Evolutionary conservation across 176 grass and related monocot genomes (phyloP).

Genomic region (Musa troglodytarum): DNA sequence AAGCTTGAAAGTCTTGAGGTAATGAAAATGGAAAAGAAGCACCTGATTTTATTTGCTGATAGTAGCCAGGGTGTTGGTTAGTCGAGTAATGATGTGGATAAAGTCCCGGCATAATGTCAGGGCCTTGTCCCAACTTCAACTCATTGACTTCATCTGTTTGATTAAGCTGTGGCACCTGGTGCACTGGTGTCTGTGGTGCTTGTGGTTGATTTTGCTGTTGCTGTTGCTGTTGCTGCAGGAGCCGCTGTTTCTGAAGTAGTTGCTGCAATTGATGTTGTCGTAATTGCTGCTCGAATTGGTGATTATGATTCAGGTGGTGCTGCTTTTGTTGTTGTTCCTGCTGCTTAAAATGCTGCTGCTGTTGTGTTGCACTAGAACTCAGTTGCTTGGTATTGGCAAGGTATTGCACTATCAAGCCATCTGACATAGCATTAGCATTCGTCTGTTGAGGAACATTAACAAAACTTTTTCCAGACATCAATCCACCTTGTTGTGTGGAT

Average conservation of each 20-base stretch:
- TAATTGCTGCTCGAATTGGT: conserved; percentile 48
- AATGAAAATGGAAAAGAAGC: conserved; percentile 71
- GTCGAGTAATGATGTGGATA: conserved; percentile 56
- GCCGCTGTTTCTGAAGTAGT: conserved; percentile 39
- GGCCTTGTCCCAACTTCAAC: conserved; percentile 60
- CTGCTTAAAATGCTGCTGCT: conserved; percentile 26
- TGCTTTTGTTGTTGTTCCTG: conserved; percentile 23
- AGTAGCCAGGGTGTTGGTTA: conserved; percentile 36
- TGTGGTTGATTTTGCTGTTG: conserved; percentile 46
- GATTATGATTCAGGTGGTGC: conserved; percentile 52
- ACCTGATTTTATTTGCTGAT: conserved; percentile 57
- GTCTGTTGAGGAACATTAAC: conserved; percentile 38
- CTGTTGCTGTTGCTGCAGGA: conserved; percentile 37
- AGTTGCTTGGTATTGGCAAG: conserved; percentile 50
- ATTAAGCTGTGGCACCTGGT: conserved; percentile 50
- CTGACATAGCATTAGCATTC: conserved; percentile 45
- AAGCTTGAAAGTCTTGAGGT: conserved; percentile 84
- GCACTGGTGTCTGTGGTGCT: conserved; percentile 25
- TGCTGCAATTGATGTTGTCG: conserved; percentile 24
- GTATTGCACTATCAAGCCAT: conserved; percentile 45
- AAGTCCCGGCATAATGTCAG: conserved; percentile 57
- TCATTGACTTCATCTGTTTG: conserved; percentile 55
- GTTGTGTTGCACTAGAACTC: conserved; percentile 50
- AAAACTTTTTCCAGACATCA: conserved; percentile 15
- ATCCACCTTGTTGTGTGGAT: conserved; percentile 20